These are phyloP conservation scores for Friedmanniomyces endolithicus DNA, from an alignment of 495 filamentous ascomycete genomes.

Conservation along the genomic window DNA sequence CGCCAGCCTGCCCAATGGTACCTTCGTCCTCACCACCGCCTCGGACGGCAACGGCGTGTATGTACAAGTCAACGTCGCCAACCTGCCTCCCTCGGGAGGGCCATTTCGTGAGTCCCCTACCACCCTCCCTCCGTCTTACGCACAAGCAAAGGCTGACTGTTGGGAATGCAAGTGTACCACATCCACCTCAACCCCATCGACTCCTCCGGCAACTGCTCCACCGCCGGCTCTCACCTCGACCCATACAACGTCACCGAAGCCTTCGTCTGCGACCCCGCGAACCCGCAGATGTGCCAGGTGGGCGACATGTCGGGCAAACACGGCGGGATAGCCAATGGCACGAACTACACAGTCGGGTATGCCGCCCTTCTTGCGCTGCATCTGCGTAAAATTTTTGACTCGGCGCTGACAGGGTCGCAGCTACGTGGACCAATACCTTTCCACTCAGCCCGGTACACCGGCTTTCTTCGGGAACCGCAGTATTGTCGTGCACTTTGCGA, in stretches of 20 bases:
- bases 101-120: conserved; percentile 53
- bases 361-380: too few relatives aligned
- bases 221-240: conserved; percentile 54
- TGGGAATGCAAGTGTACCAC: conserved; percentile 58
- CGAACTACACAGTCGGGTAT: conserved; percentile 28
- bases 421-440: conserved; percentile 59
- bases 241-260: conserved; percentile 53
- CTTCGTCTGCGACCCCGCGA: conserved; percentile 47
- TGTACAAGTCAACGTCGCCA: conserved; percentile 48
- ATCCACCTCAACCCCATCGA: conserved; percentile 66
- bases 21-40: conserved; percentile 42
- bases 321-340: conserved; percentile 43
- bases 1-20: conserved; percentile 48
- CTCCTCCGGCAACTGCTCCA: conserved; percentile 64
- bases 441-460: conserved; percentile 39
- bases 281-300: conserved; percentile 62
- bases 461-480: conserved; percentile 72
- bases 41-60: conserved; percentile 49
- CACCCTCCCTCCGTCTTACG: background rate
- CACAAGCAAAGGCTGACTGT: background rate
- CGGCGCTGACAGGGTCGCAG: conserved; percentile 7
- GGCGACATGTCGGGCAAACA: conserved; percentile 80
- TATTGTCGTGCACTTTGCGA: conserved; percentile 61
- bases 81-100: conserved; percentile 52
- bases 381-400: background rate